phyloP scores from a whole-genome alignment of 805 yeast species.

The Suhomyces prunicola region DNA sequence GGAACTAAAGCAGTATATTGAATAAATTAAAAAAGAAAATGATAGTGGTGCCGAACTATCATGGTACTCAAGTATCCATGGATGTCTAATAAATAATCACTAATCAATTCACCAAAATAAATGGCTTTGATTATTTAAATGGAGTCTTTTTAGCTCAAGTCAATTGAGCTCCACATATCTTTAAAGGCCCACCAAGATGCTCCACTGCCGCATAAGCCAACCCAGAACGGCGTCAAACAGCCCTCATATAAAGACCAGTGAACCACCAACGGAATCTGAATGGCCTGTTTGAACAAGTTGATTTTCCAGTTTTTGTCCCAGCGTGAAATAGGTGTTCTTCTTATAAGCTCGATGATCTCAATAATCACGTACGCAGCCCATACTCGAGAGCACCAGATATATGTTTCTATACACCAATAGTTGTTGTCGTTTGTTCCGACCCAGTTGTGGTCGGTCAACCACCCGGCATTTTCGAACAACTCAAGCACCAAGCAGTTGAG shows the following conservation, averaged over 20 bases:
- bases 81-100: neutral
- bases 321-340: constrained; percentile 38
- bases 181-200: constrained; percentile 43
- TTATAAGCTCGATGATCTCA: constrained; percentile 38
- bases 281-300: constrained; percentile 31
- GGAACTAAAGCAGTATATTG: neutral
- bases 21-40: neutral
- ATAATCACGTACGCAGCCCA: constrained; percentile 42
- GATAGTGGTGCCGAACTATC: too few species aligned
- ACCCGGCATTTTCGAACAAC: constrained; percentile 41
- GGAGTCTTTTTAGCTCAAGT: constrained; percentile 13
- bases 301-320: constrained; percentile 37
- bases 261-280: constrained; percentile 41
- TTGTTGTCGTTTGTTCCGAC: constrained; percentile 38
- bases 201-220: constrained; percentile 43
- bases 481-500: constrained; percentile 40
- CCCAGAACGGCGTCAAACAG: constrained; percentile 46
- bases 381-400: constrained; percentile 43
- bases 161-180: constrained; percentile 34
- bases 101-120: too few species aligned
- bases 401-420: constrained; percentile 42
- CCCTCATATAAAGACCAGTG: constrained; percentile 46
- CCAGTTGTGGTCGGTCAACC: constrained; percentile 47
- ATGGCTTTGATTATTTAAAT: too few species aligned
- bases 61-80: neutral